phyloP scores from a whole-genome alignment of 1,284 basidiomycete genomes.

The Cryptococcus sp. region DNA sequence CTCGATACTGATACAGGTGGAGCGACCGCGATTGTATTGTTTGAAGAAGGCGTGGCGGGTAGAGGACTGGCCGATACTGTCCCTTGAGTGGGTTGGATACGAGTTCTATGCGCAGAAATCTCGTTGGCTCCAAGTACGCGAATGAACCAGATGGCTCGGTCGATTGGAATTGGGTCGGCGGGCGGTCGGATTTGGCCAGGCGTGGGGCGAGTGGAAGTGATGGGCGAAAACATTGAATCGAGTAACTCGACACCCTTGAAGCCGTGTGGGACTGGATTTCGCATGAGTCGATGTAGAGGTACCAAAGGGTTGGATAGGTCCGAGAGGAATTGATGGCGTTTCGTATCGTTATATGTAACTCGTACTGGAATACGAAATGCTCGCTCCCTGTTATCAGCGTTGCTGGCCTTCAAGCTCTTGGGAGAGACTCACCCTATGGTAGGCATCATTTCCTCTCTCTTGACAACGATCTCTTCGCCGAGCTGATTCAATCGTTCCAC shows the following conservation, averaged over 20 bases:
- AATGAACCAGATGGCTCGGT: slow-evolving; percentile 91
- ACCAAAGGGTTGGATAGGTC: slow-evolving; percentile 86
- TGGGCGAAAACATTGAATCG: slow-evolving; percentile 66
- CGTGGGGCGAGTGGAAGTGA: slow-evolving; percentile 6
- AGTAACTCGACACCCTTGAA: slow-evolving; percentile 87
- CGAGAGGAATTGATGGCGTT: slow-evolving; percentile 80
- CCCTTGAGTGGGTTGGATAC: slow-evolving; percentile 24
- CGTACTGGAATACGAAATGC: slow-evolving; percentile 79
- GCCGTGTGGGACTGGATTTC: slow-evolving; percentile 86
- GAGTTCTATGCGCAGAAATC: slow-evolving; percentile 64
- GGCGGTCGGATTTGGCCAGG: slow-evolving; percentile 6
- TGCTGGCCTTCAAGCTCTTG: too few species aligned
- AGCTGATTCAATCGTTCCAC: slow-evolving; percentile 69
- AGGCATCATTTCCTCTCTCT: slow-evolving; percentile 49
- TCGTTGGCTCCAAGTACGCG: slow-evolving; percentile 93
- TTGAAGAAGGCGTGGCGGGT: slow-evolving; percentile 35
- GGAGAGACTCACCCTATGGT: slow-evolving; percentile 31
- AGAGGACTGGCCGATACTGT: slow-evolving; percentile 25
- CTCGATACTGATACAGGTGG: slow-evolving; percentile 49
- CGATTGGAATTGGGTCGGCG: slow-evolving; percentile 71
- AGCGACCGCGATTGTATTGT: slow-evolving; percentile 36
- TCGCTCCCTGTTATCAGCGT: slow-evolving; percentile 54
- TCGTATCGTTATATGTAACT: slow-evolving; percentile 84
- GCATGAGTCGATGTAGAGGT: slow-evolving; percentile 75
- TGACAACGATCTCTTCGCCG: slow-evolving; percentile 71